Base-by-base conservation (phyloP, 139 green algal species). In the Axilococcus clingmanii region DNA sequence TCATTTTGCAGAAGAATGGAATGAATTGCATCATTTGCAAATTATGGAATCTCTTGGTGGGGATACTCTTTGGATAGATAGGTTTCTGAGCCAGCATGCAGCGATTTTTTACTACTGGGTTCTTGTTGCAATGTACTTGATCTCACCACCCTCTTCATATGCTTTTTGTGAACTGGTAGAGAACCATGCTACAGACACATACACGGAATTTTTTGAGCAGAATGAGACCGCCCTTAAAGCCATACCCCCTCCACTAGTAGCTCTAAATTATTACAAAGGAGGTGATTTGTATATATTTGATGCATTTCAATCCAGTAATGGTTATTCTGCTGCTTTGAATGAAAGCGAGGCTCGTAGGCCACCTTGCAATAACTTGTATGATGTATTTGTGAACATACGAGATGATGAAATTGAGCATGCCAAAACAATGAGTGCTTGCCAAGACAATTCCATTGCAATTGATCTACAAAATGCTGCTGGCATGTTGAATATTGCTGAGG, bases 21-120 rank as follows among this genome's bases (percentile, higher is more conserved):
- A 95, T 49, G 87, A 95, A 71, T 59, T 94, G 58, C 84, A 93
- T 55, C 74, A 81, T 52, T 55, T 90, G 28, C 81, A 93, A 54
- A 97, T 96, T 71, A 96, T 97, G 85, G 91, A 98, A 71, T 75
- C 75, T 0, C 72, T 98, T 40, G 91, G 91, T 9, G 91, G 91
- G 0, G 91, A 98, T 69, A 61, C 76, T 50, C 43, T 72, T 19
- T 98, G 91, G 91, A 44, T 79, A 1, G 89, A 97, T 69, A 68
- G 85, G n/a, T 94, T 94, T 63, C 31, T 88, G 37, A 82, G 65
- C 1, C 63, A 93, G 67, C 89, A 97, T 57, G 71, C 80, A 0
- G 86, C 89, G 0, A 57, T 94, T 4, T 58, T 87, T 46, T 96
- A 95, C 66, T 96, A 91, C 81, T 95, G 87, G 86, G 65, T 82